These are phyloP conservation scores for Kalanchoe fedtschenkoi DNA, from an alignment of 164 flowering plant species.

Conservation along the genomic window DNA sequence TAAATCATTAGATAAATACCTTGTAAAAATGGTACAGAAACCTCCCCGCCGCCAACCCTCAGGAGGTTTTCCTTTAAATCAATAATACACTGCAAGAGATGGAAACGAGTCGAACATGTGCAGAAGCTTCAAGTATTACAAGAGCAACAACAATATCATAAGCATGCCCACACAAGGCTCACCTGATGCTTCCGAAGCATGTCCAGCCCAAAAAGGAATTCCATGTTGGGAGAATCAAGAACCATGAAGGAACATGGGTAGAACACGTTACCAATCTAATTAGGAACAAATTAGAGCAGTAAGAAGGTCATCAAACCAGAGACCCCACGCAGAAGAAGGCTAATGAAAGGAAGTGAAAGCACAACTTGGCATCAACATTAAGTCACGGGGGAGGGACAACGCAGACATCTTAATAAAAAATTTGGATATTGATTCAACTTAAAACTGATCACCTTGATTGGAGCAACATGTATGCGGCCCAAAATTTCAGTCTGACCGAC, in stretches of 20 bases:
- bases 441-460: constrained; percentile 65
- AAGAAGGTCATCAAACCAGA: background rate
- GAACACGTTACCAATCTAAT: constrained; percentile 75
- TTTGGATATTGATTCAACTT: background rate
- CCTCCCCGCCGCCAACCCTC: constrained; percentile 98
- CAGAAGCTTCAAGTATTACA: background rate
- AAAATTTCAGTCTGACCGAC: constrained; percentile 93
- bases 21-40: constrained; percentile 83
- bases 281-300: background rate
- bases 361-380: background rate
- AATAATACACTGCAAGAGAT: constrained; percentile 67
- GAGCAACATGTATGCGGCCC: constrained; percentile 96
- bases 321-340: background rate
- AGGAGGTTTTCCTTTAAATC: constrained; percentile 90
- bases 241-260: constrained; percentile 93
- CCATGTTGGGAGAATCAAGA: constrained; percentile 90
- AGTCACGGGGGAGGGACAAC: background rate
- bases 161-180: background rate
- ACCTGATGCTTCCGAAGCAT: constrained; percentile 99
- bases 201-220: constrained; percentile 94
- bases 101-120: background rate
- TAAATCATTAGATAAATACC: constrained; percentile 24
- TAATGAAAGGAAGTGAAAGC: background rate
- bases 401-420: background rate
- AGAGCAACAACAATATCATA: background rate